Conservation (phyloP, 805 yeast genomes). For the Grigorovia jiainica region DNA sequence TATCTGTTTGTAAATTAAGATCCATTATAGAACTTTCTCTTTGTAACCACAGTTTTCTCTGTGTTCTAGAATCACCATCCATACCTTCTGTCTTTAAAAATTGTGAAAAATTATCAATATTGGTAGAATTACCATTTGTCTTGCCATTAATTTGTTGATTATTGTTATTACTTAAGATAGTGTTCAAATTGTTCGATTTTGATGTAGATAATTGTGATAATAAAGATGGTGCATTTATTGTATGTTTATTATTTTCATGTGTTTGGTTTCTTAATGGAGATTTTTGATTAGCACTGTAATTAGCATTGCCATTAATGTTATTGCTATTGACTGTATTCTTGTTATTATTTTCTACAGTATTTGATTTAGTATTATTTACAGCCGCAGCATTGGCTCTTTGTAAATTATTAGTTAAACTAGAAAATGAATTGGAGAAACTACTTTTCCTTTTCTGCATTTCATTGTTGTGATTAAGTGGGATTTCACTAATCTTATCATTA, state of each 20-base stretch:
- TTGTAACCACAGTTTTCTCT: slow-evolving; percentile 77
- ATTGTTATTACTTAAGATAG: slow-evolving; percentile 1
- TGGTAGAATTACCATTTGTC: slow-evolving; percentile 12
- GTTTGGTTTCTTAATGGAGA: background rate
- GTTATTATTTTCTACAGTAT: background rate
- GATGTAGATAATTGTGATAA: slow-evolving; percentile 2
- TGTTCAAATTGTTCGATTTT: background rate
- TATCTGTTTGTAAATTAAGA: slow-evolving; percentile 28
- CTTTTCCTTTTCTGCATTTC: background rate
- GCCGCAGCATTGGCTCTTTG: slow-evolving; percentile 13
- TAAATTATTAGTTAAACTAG: slow-evolving; percentile 25
- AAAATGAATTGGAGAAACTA: slow-evolving; percentile 23
- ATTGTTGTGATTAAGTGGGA: background rate
- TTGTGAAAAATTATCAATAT: slow-evolving; percentile 35
- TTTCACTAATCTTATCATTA: background rate
- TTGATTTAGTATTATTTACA: slow-evolving; percentile 5
- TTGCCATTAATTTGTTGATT: background rate
- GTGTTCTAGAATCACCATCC: slow-evolving; percentile 58
- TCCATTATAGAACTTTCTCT: slow-evolving; percentile 65
- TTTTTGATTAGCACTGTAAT: background rate
- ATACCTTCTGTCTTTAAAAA: slow-evolving; percentile 33
- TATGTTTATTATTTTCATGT: background rate
- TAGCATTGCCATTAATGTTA: background rate
- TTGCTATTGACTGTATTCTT: no score
- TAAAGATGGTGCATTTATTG: slow-evolving; percentile 1